A percentile compares a stretch with the other conserved stretches of the same genome.
Evolutionary conservation across 768 basidiomycete genomes (phyloP).

Genomic region (Lactifluus pinguis): DNA sequence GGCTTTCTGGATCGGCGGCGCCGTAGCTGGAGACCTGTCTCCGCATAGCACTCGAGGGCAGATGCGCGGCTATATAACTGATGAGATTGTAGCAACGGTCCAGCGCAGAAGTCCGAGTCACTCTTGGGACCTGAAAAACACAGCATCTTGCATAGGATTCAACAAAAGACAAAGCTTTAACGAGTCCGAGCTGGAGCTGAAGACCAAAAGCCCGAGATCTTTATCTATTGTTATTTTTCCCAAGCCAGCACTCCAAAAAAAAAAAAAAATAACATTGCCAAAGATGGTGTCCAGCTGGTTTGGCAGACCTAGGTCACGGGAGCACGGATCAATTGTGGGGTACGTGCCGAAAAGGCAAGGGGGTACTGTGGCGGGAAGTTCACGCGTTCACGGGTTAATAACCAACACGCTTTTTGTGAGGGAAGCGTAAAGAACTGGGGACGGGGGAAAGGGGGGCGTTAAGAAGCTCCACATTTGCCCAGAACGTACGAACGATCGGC

Average conservation of each 20-base stretch:
- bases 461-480: background rate
- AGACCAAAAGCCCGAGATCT: too few relatives aligned
- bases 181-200: too few relatives aligned
- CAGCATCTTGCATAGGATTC: too few relatives aligned
- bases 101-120: too few relatives aligned
- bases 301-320: background rate
- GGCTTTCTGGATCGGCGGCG: background rate
- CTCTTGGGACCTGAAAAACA: too few relatives aligned
- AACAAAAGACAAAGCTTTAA: too few relatives aligned
- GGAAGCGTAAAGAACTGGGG: background rate
- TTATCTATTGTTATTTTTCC: background rate
- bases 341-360: background rate
- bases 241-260: too few relatives aligned
- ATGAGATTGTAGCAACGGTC: background rate
- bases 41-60: background rate
- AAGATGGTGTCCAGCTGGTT: background rate
- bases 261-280: too few relatives aligned
- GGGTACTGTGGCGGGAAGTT: background rate
- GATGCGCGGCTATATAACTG: background rate
- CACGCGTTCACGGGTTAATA: background rate
- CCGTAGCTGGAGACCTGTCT: background rate
- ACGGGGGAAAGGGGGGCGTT: background rate
- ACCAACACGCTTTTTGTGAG: background rate
- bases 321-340: background rate
- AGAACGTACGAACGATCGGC: conserved; percentile 2